Evolutionary conservation across 106 monocot species (phyloP).

Genomic region (Platanthera zijinensis): DNA sequence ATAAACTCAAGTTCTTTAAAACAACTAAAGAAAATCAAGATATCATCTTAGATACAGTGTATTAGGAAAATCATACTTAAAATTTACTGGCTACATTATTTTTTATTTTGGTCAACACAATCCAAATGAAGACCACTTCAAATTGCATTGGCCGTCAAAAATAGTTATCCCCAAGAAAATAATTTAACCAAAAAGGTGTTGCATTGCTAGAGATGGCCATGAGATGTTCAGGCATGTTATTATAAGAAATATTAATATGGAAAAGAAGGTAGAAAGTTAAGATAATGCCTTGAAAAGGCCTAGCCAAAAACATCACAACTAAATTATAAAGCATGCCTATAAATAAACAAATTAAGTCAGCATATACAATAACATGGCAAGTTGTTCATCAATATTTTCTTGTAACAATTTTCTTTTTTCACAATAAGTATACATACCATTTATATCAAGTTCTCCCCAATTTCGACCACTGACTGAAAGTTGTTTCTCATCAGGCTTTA

Average conservation of each 20-base stretch:
- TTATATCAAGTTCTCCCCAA: slow-evolving; percentile 91
- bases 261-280: not conserved
- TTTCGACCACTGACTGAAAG: slow-evolving; percentile 89
- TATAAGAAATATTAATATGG: not conserved
- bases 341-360: not conserved
- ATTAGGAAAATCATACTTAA: not conserved
- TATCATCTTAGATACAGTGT: not conserved
- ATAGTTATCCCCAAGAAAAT: not conserved
- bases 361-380: not conserved
- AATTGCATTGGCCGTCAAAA: not conserved
- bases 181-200: not conserved
- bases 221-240: not conserved
- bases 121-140: not conserved
- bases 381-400: not conserved
- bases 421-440: slow-evolving; percentile 38
- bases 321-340: not conserved
- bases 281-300: not conserved
- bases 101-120: not conserved
- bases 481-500: slow-evolving; percentile 83
- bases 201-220: not conserved
- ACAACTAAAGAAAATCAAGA: not conserved
- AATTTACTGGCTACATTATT: not conserved
- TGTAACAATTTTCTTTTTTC: not conserved
- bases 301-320: not conserved
- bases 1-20: not conserved